phyloP scores from a whole-genome alignment of 768 basidiomycete genomes.

The Phaffia australis region DNA sequence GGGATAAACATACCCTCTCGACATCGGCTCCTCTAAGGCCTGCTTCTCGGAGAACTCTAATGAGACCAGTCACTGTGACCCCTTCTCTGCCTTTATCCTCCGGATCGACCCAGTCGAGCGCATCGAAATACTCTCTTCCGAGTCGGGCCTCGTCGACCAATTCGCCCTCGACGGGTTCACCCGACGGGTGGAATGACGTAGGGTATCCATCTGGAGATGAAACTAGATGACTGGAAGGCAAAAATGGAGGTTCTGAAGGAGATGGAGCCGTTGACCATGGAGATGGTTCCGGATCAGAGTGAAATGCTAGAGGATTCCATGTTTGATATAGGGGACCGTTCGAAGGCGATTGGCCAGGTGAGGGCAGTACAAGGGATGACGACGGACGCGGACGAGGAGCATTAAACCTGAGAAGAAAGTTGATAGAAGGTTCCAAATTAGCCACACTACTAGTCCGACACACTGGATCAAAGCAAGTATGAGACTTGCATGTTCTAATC shows the following conservation, averaged over 20 bases:
- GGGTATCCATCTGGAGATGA: background rate
- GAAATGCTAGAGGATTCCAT: conserved; percentile 21
- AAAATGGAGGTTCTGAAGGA: background rate
- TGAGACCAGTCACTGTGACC: background rate
- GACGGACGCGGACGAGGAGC: conserved; percentile 13
- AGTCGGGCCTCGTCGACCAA: conserved; percentile 13
- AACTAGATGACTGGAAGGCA: background rate
- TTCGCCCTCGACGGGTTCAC: background rate
- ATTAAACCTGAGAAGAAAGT: conserved; percentile 18
- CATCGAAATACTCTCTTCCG: conserved; percentile 6
- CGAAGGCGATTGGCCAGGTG: background rate
- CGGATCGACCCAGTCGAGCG: conserved; percentile 21
- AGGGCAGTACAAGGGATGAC: conserved; percentile 1
- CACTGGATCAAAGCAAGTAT: too few species aligned
- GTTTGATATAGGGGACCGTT: background rate
- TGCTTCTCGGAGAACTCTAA: background rate
- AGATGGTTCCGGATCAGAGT: conserved; percentile 8
- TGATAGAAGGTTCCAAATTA: too few species aligned
- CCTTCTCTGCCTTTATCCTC: conserved; percentile 15
- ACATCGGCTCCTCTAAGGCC: conserved; percentile 4
- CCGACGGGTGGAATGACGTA: background rate
- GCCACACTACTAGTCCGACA: too few species aligned
- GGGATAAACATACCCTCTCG: conserved; percentile 5
- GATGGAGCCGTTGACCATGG: conserved; percentile 17
- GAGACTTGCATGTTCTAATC: too few species aligned